These are phyloP conservation scores for Dispira parvispora DNA, from an alignment of 192 early-diverging fungal genomes.

Conservation along the genomic window DNA sequence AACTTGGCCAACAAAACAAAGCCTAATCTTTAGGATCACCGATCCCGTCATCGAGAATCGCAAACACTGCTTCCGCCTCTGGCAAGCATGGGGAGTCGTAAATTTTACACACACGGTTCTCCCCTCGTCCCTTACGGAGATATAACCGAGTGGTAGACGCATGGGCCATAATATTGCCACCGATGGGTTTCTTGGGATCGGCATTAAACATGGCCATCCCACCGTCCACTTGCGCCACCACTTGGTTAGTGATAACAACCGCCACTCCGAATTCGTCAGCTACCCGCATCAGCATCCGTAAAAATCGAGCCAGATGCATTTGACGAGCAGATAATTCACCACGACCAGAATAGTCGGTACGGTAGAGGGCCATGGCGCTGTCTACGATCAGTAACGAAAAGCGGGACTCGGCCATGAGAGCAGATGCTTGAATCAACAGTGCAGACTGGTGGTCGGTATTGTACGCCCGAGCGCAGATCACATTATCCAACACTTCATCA, in stretches of 20 bases:
- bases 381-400: slow-evolving; percentile 83
- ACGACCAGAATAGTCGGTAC: slow-evolving; percentile 92
- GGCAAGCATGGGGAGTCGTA: slow-evolving; percentile 93
- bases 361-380: slow-evolving; percentile 79
- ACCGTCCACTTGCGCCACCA: slow-evolving; percentile 88
- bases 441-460: slow-evolving; percentile 90
- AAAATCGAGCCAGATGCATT: slow-evolving; percentile 83
- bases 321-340: slow-evolving; percentile 90
- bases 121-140: slow-evolving; percentile 79
- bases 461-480: slow-evolving; percentile 85
- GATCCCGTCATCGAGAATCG: slow-evolving; percentile 79
- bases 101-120: slow-evolving; percentile 87
- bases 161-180: slow-evolving; percentile 96
- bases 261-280: slow-evolving; percentile 98
- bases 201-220: slow-evolving; percentile 70
- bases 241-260: slow-evolving; percentile 95
- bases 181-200: slow-evolving; percentile 91
- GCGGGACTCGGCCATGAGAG: slow-evolving; percentile 77
- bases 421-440: slow-evolving; percentile 67
- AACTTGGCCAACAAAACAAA: too few relatives aligned
- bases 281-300: slow-evolving; percentile 66
- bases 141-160: slow-evolving; percentile 90
- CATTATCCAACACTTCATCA: slow-evolving; percentile 82
- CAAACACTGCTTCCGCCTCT: slow-evolving; percentile 83
- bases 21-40: slow-evolving; percentile 73